phyloP scores from a whole-genome alignment of 495 filamentous ascomycete genomes.

The Xanthoparmelia taractica region DNA sequence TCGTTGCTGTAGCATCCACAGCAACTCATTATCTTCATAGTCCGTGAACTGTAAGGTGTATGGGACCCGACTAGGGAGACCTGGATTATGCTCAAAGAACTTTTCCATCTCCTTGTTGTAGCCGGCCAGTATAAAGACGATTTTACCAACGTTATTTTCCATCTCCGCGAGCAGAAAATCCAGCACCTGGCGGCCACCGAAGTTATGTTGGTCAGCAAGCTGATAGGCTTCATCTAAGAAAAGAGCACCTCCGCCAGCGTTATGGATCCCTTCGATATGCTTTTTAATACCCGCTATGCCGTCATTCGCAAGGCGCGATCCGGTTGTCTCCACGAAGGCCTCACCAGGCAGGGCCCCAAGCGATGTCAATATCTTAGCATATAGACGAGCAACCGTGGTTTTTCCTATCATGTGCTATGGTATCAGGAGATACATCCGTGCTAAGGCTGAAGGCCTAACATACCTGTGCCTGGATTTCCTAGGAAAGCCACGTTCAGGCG shows the following conservation, averaged over 20 bases:
- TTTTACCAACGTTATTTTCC: constrained; percentile 65
- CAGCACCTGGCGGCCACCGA: constrained; percentile 53
- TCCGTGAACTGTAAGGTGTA: constrained; percentile 58
- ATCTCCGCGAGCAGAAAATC: constrained; percentile 70
- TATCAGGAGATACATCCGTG: neutral
- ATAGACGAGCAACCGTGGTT: constrained; percentile 73
- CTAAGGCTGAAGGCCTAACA: constrained; percentile 8
- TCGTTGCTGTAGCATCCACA: constrained; percentile 41
- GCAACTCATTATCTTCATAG: constrained; percentile 59
- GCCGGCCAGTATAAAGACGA: constrained; percentile 71
- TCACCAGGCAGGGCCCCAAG: constrained; percentile 49
- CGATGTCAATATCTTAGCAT: constrained; percentile 58
- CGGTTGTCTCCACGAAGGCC: constrained; percentile 58
- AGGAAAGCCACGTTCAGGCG: constrained; percentile 58
- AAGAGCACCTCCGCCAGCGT: constrained; percentile 57
- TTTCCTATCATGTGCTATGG: constrained; percentile 46
- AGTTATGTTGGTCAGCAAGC: constrained; percentile 38
- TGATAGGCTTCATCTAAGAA: constrained; percentile 76
- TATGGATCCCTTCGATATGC: constrained; percentile 47
- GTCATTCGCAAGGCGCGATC: constrained; percentile 55
- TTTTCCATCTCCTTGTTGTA: constrained; percentile 73
- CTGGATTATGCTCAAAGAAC: constrained; percentile 73
- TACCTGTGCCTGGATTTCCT: constrained; percentile 77
- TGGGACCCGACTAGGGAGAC: constrained; percentile 65
- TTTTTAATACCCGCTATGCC: constrained; percentile 52